Evolutionary conservation across 202 grass and related monocot species (phyloP).

Genomic region (Hordeum pubiflorum): DNA sequence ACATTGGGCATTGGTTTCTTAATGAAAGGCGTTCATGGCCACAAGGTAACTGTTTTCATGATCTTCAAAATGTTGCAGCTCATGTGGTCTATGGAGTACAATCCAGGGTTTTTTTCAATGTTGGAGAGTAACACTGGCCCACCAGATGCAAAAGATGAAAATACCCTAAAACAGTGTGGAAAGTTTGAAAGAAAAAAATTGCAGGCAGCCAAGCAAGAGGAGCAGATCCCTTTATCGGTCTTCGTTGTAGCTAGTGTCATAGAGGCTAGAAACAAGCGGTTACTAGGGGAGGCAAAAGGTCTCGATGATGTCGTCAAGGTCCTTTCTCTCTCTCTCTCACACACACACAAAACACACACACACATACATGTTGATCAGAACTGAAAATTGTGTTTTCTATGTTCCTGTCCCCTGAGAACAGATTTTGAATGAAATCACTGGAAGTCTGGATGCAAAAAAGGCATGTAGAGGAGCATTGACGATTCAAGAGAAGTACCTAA

Average conservation of each 20-base stretch:
- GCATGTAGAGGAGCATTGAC: constrained; percentile 67
- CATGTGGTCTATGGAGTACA: constrained; percentile 99
- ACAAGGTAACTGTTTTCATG: constrained; percentile 1
- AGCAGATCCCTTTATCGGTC: constrained; percentile 52
- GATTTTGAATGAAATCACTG: constrained; percentile 91
- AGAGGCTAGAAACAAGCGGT: constrained; percentile 60
- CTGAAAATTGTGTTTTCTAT: constrained; percentile 31
- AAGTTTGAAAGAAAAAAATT: constrained; percentile 72
- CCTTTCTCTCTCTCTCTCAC: background rate
- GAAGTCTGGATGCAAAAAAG: constrained; percentile 80
- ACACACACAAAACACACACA: background rate
- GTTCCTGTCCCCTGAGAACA: constrained; percentile 22
- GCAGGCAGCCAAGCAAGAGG: constrained; percentile 37
- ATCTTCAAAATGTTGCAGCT: constrained; percentile 63
- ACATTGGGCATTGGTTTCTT: background rate
- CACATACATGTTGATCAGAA: background rate
- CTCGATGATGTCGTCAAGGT: constrained; percentile 94
- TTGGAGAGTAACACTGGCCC: constrained; percentile 40
- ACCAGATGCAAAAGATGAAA: constrained; percentile 40
- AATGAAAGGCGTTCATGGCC: background rate
- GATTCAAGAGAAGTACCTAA: constrained; percentile 75
- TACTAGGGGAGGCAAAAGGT: constrained; percentile 80
- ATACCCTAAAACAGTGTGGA: constrained; percentile 55
- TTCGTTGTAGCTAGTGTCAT: constrained; percentile 91
- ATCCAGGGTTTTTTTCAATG: constrained; percentile 70